These are phyloP conservation scores for Chrysanthemum seticuspe DNA, from an alignment of 129 eudicot species.

Conservation along the genomic window DNA sequence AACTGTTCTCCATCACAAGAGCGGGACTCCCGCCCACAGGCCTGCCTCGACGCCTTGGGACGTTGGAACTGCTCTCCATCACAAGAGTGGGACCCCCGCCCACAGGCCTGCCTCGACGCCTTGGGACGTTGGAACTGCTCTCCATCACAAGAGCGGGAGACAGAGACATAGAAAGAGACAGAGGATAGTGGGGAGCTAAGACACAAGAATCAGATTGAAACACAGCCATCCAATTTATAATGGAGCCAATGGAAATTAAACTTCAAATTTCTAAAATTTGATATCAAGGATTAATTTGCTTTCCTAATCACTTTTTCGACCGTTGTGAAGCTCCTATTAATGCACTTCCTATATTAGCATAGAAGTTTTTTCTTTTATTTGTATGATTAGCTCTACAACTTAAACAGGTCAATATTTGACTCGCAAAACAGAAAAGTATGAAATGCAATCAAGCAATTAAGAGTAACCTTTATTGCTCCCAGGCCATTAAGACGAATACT, in stretches of 20 bases:
- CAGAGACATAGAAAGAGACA: background rate
- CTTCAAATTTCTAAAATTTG: background rate
- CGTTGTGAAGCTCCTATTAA: background rate
- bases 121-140: background rate
- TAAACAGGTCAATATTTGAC: background rate
- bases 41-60: no score
- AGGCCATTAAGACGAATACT: background rate
- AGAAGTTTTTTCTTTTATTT: background rate
- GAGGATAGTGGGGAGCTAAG: background rate
- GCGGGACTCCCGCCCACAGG: background rate
- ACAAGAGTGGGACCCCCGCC: no score
- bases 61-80: no score
- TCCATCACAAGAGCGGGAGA: background rate
- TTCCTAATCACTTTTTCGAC: background rate
- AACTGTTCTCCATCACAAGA: constrained; percentile 3
- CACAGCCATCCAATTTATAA: background rate
- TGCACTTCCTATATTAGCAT: background rate
- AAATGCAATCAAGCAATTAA: background rate
- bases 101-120: constrained; percentile 14
- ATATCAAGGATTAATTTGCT: no score
- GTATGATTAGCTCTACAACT: background rate
- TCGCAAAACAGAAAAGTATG: background rate
- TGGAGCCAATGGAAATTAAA: background rate
- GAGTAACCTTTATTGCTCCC: no score
- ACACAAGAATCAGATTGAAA: background rate